Base-by-base conservation (phyloP, 352 stramenopile genomes). In the Globisporangium cystogenes region DNA sequence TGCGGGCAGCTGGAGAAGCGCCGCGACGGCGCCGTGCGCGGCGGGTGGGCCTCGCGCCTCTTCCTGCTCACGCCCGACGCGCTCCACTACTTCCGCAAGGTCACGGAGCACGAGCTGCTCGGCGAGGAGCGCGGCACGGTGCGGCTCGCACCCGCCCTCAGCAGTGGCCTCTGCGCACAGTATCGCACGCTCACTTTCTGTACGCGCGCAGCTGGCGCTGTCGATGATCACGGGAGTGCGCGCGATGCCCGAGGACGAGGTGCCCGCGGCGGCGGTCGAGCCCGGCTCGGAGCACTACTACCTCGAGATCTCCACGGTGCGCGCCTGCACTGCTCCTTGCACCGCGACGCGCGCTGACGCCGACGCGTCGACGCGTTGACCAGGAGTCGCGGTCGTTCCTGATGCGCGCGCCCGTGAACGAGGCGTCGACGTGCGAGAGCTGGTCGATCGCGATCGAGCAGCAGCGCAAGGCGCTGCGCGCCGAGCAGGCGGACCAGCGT, bases 361-460 rank as follows among this genome's bases (percentile, higher is more conserved):
- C 23, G 41, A 21, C 7, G 7, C 10, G 33, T 27, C 35, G 12
- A 36, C 33, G 33, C 33, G 15, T 26, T 44, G 12, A 4, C 39
- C 26, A 87, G 75, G 75, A 90, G 14, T 70, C 77, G n/a, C 73
- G 79, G 0, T 68, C 72, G n/a, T 87, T 87, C 48, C 65, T 93
- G 33, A 93, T 93, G 82, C 79, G 82, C 45, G 70, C 75, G 33
- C 58, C 74, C 0, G 65, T 87, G 55, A 67, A 62, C 8, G 75
- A 90, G 56, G 76, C 77, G n/a, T 88, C 78, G 48, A 88, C 82
- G 48, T 90, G 80, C 47, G 79, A 90, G 59, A 89, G 76, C 68
- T 93, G 82, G 82, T 89, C 81, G 10, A 88, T 89, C 48, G 77
- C 76, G 29, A 87, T 93, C 54, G 79, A 90, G 51, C 76, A 90